phyloP scores from a whole-genome alignment of 2,329 filamentous ascomycete species.

The Pseudocercospora eumusae region DNA sequence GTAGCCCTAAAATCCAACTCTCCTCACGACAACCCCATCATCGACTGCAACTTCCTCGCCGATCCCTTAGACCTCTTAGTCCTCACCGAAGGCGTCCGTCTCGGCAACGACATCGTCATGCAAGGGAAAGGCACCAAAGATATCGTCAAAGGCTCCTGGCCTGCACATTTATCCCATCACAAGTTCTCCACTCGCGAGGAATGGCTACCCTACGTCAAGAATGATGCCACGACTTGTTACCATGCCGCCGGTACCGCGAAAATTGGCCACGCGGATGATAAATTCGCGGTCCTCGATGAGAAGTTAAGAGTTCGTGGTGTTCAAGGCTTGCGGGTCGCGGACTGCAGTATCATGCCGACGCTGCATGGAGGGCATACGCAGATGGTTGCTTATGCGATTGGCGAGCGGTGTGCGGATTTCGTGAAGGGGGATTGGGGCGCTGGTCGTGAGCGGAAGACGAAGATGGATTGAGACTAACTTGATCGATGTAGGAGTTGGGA shows the following conservation, averaged over 20 bases:
- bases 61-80: conserved; percentile 11
- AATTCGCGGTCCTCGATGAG: conserved; percentile 55
- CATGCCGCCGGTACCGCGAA: conserved; percentile 59
- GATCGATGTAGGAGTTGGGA: no score
- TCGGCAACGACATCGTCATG: conserved; percentile 13
- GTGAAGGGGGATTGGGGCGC: conserved; percentile 46
- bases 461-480: not conserved
- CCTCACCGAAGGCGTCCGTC: conserved; percentile 10
- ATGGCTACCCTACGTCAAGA: conserved; percentile 1
- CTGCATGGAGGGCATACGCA: conserved; percentile 56
- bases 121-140: conserved; percentile 8
- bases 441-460: conserved; percentile 1
- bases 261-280: conserved; percentile 54
- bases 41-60: conserved; percentile 13
- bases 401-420: conserved; percentile 50
- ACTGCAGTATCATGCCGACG: conserved; percentile 55
- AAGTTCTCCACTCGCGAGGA: conserved; percentile 5
- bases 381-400: conserved; percentile 60
- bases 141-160: conserved; percentile 12
- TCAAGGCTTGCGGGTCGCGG: conserved; percentile 54
- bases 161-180: not conserved
- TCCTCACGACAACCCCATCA: conserved; percentile 9
- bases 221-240: conserved; percentile 44
- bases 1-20: conserved; percentile 2
- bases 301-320: conserved; percentile 56